Conservation (phyloP, 768 basidiomycete genomes). For the Tubosaeta sp. region DNA sequence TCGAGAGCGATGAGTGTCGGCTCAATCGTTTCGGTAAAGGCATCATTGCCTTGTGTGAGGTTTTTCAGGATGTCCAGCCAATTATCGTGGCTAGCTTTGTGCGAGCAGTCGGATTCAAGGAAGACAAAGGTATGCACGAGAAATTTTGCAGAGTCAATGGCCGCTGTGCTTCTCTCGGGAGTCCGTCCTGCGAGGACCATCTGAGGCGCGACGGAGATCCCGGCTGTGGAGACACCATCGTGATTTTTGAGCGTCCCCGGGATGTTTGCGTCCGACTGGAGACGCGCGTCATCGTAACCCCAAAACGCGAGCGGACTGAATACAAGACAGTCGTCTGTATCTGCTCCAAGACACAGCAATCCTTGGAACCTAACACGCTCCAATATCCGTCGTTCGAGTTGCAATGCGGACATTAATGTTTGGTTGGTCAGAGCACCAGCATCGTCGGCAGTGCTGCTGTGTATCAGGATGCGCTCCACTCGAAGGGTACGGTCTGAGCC, state of each 20-base stretch:
- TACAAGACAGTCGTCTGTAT: conserved; percentile 57
- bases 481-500: conserved; percentile 65
- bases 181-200: conserved; percentile 76
- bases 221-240: conserved; percentile 53
- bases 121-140: conserved; percentile 83
- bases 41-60: conserved; percentile 34
- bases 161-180: conserved; percentile 45
- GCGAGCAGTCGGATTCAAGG: conserved; percentile 66
- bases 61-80: conserved; percentile 59
- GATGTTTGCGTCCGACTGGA: conserved; percentile 54
- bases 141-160: conserved; percentile 62
- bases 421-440: conserved; percentile 55
- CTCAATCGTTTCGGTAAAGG: conserved; percentile 38
- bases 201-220: conserved; percentile 60
- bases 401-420: conserved; percentile 59
- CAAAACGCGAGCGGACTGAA: conserved; percentile 76
- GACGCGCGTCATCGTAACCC: conserved; percentile 53
- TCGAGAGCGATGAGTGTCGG: conserved; percentile 44
- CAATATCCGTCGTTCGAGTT: conserved; percentile 57
- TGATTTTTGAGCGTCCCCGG: conserved; percentile 53
- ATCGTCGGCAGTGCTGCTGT: conserved; percentile 40
- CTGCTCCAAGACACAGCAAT: conserved; percentile 51
- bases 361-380: conserved; percentile 38
- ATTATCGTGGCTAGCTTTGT: conserved; percentile 52
- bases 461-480: conserved; percentile 72